Conservation (phyloP, 2,329 filamentous ascomycete genomes). For the Calycina herbarum region DNA sequence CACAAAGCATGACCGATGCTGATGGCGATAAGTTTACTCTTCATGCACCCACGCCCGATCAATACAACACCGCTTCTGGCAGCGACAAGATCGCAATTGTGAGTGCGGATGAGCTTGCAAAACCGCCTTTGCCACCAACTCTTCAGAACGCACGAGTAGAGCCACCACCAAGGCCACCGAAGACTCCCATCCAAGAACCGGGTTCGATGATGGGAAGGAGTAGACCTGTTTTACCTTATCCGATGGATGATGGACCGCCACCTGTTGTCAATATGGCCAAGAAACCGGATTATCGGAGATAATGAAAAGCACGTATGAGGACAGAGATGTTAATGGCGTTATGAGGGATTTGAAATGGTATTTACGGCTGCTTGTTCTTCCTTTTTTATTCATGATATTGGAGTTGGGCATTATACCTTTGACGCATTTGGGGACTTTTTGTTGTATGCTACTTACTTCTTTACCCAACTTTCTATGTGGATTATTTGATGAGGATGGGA, state of each 20-base stretch:
- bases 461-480: background rate
- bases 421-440: background rate
- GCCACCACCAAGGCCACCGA: slow-evolving; percentile 74
- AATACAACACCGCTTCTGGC: slow-evolving; percentile 58
- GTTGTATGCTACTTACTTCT: background rate
- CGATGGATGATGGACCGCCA: slow-evolving; percentile 75
- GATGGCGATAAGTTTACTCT: slow-evolving; percentile 52
- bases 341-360: background rate
- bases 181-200: slow-evolving; percentile 67
- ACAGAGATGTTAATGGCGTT: background rate
- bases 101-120: slow-evolving; percentile 58
- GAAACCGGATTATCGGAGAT: slow-evolving; percentile 59
- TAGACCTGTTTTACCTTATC: slow-evolving; percentile 60
- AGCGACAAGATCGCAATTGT: slow-evolving; percentile 69
- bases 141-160: slow-evolving; percentile 41
- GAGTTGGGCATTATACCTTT: slow-evolving; percentile 7
- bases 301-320: background rate
- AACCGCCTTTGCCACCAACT: slow-evolving; percentile 30
- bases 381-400: background rate
- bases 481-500: background rate
- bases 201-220: slow-evolving; percentile 25
- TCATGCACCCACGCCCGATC: slow-evolving; percentile 57
- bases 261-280: slow-evolving; percentile 81
- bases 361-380: background rate
- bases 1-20: slow-evolving; percentile 29